A percentile compares a stretch with the other conserved stretches of the same genome.
Evolutionary conservation across 1,284 basidiomycete genomes (phyloP).

Genomic region (Sphaerobolus stellatus): DNA sequence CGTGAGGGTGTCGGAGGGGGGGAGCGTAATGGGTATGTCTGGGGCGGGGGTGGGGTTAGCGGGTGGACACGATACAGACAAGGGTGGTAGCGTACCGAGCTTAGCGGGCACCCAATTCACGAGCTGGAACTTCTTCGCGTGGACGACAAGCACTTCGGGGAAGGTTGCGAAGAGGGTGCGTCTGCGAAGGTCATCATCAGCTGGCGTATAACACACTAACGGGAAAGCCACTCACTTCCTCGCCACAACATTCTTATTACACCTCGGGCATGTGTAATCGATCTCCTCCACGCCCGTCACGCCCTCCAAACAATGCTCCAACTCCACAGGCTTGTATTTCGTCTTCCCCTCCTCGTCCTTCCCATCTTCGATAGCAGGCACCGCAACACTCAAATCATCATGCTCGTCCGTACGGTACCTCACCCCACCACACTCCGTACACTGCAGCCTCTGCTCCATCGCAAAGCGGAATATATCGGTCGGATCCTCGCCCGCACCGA

Average conservation of each 20-base stretch:
- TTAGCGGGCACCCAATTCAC: constrained; percentile 98
- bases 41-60: not conserved
- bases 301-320: constrained; percentile 68
- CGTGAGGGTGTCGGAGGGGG: constrained; percentile 55
- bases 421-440: constrained; percentile 81
- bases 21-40: constrained; percentile 88
- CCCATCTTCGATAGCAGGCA: constrained; percentile 62
- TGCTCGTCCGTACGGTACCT: constrained; percentile 79
- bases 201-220: constrained; percentile 27
- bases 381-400: constrained; percentile 79
- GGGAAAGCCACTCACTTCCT: constrained; percentile 47
- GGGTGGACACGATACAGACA: too few species aligned
- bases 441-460: constrained; percentile 85
- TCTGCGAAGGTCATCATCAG: constrained; percentile 43
- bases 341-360: constrained; percentile 61
- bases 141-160: constrained; percentile 86
- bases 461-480: constrained; percentile 81
- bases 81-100: constrained; percentile 58
- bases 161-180: constrained; percentile 80
- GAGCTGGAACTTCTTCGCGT: constrained; percentile 93
- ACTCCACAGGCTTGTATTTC: constrained; percentile 67
- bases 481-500: constrained; percentile 51
- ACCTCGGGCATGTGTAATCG: constrained; percentile 67
- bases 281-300: constrained; percentile 70
- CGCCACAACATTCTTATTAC: constrained; percentile 64